phyloP scores from a whole-genome alignment of 2,329 filamentous ascomycete genomes.

The Ascochyta clinopodiicola region DNA sequence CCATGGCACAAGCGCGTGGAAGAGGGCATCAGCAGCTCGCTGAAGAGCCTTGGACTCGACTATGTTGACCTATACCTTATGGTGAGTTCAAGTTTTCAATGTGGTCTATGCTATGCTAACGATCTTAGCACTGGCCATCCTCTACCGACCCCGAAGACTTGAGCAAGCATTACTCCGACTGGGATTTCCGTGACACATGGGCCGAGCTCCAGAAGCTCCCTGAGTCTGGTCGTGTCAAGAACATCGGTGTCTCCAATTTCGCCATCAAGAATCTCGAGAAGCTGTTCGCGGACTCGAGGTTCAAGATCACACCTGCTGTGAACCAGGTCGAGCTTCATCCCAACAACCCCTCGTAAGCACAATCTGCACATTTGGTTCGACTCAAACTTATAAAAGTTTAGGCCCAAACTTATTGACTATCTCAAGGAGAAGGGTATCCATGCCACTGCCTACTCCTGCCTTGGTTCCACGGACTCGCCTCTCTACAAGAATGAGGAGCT shows the following conservation, averaged over 20 bases:
- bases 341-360: constrained; percentile 70
- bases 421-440: constrained; percentile 77
- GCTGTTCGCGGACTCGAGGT: constrained; percentile 67
- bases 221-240: constrained; percentile 73
- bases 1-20: constrained; percentile 70
- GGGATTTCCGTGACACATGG: constrained; percentile 84
- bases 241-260: constrained; percentile 89
- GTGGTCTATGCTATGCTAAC: constrained; percentile 8
- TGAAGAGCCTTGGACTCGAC: constrained; percentile 68
- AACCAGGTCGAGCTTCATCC: constrained; percentile 87
- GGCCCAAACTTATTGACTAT: constrained; percentile 75
- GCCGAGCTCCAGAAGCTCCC: constrained; percentile 73
- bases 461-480: constrained; percentile 74
- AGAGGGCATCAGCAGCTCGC: constrained; percentile 65
- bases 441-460: constrained; percentile 75
- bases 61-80: constrained; percentile 76
- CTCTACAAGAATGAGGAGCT: constrained; percentile 72
- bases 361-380: no score
- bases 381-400: constrained; percentile 22
- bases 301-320: constrained; percentile 70
- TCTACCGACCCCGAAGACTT: constrained; percentile 67
- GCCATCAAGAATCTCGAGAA: constrained; percentile 80
- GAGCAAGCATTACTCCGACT: constrained; percentile 75
- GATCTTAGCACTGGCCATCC: constrained; percentile 63
- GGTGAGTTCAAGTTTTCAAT: constrained; percentile 26